Evolutionary conservation across 2,329 filamentous ascomycete species (phyloP).

Genomic region (Verticillium isaacii): DNA sequence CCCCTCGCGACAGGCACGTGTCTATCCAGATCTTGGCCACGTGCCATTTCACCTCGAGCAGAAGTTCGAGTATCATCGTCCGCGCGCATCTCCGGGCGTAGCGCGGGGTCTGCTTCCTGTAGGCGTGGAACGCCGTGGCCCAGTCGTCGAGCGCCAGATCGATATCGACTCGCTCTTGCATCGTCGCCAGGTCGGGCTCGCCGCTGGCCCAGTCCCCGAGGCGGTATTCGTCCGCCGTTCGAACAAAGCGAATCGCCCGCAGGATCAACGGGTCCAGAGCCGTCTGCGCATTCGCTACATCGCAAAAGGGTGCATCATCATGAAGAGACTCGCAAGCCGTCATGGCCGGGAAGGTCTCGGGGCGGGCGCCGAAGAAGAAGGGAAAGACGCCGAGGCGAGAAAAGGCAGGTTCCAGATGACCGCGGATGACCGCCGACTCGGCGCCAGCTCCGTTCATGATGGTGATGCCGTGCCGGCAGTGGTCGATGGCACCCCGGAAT

Average conservation of each 20-base stretch:
- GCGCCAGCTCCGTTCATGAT: constrained; percentile 23
- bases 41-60: constrained; percentile 24
- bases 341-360: constrained; percentile 18
- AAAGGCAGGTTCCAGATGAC: constrained; percentile 29
- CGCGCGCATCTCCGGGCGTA: neutral
- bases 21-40: constrained; percentile 27
- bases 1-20: constrained; percentile 21
- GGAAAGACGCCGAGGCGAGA: constrained; percentile 33
- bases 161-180: constrained; percentile 17
- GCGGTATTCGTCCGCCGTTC: constrained; percentile 21
- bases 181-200: constrained; percentile 10
- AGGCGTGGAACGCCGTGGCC: constrained; percentile 18
- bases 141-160: constrained; percentile 20
- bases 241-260: constrained; percentile 23
- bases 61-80: constrained; percentile 8
- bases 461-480: constrained; percentile 31
- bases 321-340: neutral
- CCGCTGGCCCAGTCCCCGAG: constrained; percentile 7
- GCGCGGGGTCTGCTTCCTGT: neutral
- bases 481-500: constrained; percentile 25
- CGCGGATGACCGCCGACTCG: constrained; percentile 16
- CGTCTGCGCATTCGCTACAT: constrained; percentile 21
- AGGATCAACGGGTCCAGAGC: constrained; percentile 21
- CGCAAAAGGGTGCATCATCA: constrained; percentile 7
- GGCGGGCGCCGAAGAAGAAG: constrained; percentile 27